phyloP scores from a whole-genome alignment of 2,329 filamentous ascomycete genomes.

The Rosellinia necatrix region DNA sequence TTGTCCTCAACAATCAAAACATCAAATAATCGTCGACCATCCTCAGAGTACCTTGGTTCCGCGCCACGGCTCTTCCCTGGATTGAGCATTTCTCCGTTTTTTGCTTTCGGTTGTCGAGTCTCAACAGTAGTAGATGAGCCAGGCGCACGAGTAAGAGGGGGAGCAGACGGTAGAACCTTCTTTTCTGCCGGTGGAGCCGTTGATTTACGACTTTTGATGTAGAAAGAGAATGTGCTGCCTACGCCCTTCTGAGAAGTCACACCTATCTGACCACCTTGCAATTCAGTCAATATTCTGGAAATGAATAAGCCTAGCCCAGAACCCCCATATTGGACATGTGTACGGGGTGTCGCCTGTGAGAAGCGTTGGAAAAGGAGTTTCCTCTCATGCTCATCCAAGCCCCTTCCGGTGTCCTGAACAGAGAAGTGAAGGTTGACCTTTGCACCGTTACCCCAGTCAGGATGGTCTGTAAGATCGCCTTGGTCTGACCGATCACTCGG shows the following conservation, averaged over 20 bases:
- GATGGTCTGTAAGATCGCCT: slow-evolving; percentile 53
- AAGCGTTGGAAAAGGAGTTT: slow-evolving; percentile 71
- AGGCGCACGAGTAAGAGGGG: slow-evolving; percentile 38
- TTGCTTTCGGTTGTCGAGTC: slow-evolving; percentile 35
- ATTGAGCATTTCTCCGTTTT: slow-evolving; percentile 16
- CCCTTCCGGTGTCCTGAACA: slow-evolving; percentile 73
- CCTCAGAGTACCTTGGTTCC: slow-evolving; percentile 36
- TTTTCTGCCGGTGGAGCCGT: slow-evolving; percentile 45
- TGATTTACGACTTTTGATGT: slow-evolving; percentile 69
- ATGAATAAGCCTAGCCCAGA: slow-evolving; percentile 76
- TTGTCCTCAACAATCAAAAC: slow-evolving; percentile 72
- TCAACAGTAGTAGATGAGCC: slow-evolving; percentile 43
- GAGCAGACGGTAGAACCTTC: slow-evolving; percentile 40
- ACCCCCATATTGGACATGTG: slow-evolving; percentile 74
- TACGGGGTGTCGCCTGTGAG: slow-evolving; percentile 69
- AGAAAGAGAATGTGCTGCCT: slow-evolving; percentile 78
- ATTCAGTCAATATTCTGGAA: slow-evolving; percentile 73
- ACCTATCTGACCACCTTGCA: slow-evolving; percentile 79
- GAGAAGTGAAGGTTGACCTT: slow-evolving; percentile 74
- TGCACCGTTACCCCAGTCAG: slow-evolving; percentile 74
- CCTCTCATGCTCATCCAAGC: slow-evolving; percentile 66
- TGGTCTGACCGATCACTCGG: slow-evolving; percentile 49
- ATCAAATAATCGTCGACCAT: slow-evolving; percentile 49
- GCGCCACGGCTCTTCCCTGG: slow-evolving; percentile 21
- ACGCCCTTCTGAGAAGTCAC: slow-evolving; percentile 69